Conservation (phyloP, 768 basidiomycete species). For the Trametes cubensis region DNA sequence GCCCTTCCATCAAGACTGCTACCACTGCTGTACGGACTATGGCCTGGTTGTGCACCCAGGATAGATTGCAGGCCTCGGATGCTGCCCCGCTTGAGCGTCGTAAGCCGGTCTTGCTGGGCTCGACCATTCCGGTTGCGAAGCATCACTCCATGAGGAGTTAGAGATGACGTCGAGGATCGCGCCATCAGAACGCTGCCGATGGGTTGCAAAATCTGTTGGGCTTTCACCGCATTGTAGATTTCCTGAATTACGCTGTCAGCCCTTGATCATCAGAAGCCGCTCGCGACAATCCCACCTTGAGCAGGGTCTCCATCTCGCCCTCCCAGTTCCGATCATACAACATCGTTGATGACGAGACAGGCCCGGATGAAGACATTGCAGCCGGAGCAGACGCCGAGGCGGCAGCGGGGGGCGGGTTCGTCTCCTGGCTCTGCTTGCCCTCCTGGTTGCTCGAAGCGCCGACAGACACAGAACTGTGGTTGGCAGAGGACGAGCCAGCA, state of each 20-base stretch:
- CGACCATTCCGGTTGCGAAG: conserved; percentile 74
- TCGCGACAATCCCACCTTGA: conserved; percentile 61
- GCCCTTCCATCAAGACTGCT: conserved; percentile 83
- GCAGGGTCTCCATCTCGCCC: conserved; percentile 77
- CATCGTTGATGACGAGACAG: conserved; percentile 35
- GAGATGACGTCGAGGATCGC: conserved; percentile 57
- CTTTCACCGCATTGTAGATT: conserved; percentile 92
- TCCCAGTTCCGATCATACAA: conserved; percentile 79
- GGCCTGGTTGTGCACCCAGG: conserved; percentile 61
- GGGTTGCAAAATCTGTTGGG: conserved; percentile 88
- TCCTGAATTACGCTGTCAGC: conserved; percentile 53
- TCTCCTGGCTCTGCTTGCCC: conserved; percentile 34
- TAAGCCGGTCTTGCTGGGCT: conserved; percentile 65
- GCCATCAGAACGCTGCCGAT: conserved; percentile 46
- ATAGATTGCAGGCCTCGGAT: conserved; percentile 88
- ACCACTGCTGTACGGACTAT: conserved; percentile 83
- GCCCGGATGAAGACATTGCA: conserved; percentile 3
- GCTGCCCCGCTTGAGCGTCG: conserved; percentile 85
- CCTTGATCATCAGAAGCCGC: background rate
- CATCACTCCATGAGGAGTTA: conserved; percentile 54
- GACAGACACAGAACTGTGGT: conserved; percentile 68
- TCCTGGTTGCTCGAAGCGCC: conserved; percentile 47
- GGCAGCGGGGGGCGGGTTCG: conserved; percentile 36
- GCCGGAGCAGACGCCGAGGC: conserved; percentile 7
- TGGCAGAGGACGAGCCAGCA: conserved; percentile 42